A percentile compares a stretch with the other conserved stretches of the same genome.
phyloP scores from a whole-genome alignment of 768 basidiomycete species.

The Boletus sp. region DNA sequence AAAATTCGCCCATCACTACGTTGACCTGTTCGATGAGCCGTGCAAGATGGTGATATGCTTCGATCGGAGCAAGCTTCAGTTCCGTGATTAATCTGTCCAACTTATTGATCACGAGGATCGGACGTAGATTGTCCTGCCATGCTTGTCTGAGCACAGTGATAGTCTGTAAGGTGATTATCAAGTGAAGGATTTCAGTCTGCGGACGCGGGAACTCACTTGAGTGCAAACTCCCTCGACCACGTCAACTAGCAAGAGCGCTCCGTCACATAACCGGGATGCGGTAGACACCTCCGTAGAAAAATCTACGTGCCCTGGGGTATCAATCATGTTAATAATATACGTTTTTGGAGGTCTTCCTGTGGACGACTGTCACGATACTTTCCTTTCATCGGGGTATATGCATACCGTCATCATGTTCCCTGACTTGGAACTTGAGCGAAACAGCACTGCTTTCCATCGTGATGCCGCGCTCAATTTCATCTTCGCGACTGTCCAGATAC shows the following conservation, averaged over 20 bases:
- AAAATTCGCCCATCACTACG: slow-evolving; percentile 96
- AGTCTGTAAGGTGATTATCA: slow-evolving; percentile 52
- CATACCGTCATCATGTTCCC: slow-evolving; percentile 65
- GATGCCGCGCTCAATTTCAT: slow-evolving; percentile 96
- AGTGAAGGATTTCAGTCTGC: neutral
- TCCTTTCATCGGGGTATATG: slow-evolving; percentile 10
- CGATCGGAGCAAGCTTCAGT: slow-evolving; percentile 83
- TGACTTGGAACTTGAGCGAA: slow-evolving; percentile 82
- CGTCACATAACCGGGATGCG: slow-evolving; percentile 91
- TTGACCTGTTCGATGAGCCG: slow-evolving; percentile 96
- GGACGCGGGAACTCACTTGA: slow-evolving; percentile 58
- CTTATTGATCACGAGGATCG: slow-evolving; percentile 96
- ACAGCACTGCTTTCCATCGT: slow-evolving; percentile 99
- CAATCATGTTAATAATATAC: slow-evolving; percentile 93
- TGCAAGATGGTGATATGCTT: slow-evolving; percentile 92
- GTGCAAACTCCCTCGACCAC: slow-evolving; percentile 98
- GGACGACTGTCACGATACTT: slow-evolving; percentile 34
- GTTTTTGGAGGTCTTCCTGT: slow-evolving; percentile 60
- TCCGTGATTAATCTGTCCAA: slow-evolving; percentile 93
- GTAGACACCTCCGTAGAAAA: slow-evolving; percentile 97
- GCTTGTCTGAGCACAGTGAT: slow-evolving; percentile 94
- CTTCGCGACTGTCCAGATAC: slow-evolving; percentile 93
- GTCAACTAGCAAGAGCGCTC: slow-evolving; percentile 92
- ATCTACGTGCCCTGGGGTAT: slow-evolving; percentile 98
- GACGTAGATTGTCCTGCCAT: slow-evolving; percentile 84